Conservation (phyloP, 306 rosid species). For the Quercus berberidifolia region DNA sequence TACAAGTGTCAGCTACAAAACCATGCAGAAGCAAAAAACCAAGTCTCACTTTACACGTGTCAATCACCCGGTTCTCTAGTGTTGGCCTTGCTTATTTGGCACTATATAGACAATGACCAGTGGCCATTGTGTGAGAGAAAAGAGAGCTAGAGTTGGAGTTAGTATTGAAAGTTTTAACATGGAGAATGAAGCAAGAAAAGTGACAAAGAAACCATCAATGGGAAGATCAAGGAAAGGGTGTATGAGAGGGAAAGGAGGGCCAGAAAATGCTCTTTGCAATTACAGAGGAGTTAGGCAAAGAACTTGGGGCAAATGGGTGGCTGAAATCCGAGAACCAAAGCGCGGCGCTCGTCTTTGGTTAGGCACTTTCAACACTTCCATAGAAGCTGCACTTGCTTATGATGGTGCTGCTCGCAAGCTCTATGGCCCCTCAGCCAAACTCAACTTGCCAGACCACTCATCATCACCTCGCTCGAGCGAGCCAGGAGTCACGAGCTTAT, state of each 20-base stretch:
- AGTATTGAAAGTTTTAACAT: neutral
- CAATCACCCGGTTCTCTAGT: neutral
- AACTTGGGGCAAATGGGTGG: slow-evolving; percentile 43
- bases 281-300: slow-evolving; percentile 37
- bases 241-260: slow-evolving; percentile 38
- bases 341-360: slow-evolving; percentile 31
- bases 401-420: slow-evolving; percentile 26
- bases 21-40: neutral
- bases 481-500: neutral
- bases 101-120: neutral
- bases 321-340: slow-evolving; percentile 30
- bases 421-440: slow-evolving; percentile 24
- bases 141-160: neutral
- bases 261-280: slow-evolving; percentile 16
- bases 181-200: neutral
- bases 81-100: neutral
- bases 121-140: neutral
- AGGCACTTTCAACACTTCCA: slow-evolving; percentile 33
- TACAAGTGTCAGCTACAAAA: neutral
- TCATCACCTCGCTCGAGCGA: neutral
- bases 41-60: slow-evolving; percentile 14
- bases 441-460: slow-evolving; percentile 14
- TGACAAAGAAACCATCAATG: neutral
- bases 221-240: slow-evolving; percentile 27
- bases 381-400: slow-evolving; percentile 28